Base-by-base conservation (phyloP, 345 rosid genomes). In the Nephelium lappaceum region DNA sequence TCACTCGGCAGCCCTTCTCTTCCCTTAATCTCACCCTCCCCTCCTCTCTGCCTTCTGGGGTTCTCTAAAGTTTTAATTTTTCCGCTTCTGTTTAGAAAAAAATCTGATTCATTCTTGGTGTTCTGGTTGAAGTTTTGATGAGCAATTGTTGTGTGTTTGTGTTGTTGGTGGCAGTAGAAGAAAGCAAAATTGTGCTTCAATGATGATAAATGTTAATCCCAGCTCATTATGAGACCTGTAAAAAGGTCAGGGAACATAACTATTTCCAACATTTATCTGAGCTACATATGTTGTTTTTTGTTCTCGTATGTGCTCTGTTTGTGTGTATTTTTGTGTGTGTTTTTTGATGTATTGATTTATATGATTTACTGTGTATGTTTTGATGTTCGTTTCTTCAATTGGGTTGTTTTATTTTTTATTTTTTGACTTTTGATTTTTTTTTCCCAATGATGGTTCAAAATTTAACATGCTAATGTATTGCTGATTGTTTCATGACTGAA, bases 211-310 rank as follows among this genome's bases (percentile, higher is more conserved):
- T 66, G 72, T 23, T 18, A 31, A 76, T 76, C 79, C 79, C 79
- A 76, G 79, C 79, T 76, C 79, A 75, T 66, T 76, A 76, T 76
- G 79, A 76, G 79, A 68, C 55, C 79, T 36, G 4, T 67, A n/a
- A 25, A 25, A 1, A 38, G 79, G 72, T 58, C 79, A 4, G 72
- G 79, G 72, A 76, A 36, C 67, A 51, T 60, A 36, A 67, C 31
- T 21, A 9, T 53, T 49, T 67, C 66, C 72, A 76, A 67, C 79
- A 67, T 76, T 67, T 76, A 51, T 76, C 79, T 76, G 79, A 66
- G 65, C 51, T 1, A 5, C 49, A n/a, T 7, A 41, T 2, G 5
- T 6, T 19, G 5, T 0, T 53, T 76, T 51, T 38, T 2, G 27
- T 25, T 47, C 0, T 11, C 4, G 3, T 14, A 23, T 15, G 3